Evolutionary conservation across 106 monocot genomes (phyloP).

Genomic region (Phalaenopsis aphrodite): DNA sequence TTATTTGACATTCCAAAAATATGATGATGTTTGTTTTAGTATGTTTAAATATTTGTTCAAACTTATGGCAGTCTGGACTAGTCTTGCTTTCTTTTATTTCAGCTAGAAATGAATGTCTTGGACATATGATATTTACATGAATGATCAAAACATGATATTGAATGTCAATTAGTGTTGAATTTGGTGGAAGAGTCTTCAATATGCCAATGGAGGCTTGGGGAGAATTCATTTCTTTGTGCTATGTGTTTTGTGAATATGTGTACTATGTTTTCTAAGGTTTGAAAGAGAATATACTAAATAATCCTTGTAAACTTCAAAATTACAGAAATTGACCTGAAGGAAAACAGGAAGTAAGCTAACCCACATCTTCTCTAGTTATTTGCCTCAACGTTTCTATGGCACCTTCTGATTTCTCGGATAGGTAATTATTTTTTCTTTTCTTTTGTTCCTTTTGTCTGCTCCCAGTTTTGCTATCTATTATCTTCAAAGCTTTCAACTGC

Average conservation of each 20-base stretch:
- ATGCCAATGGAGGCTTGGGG: not conserved
- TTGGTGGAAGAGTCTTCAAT: not conserved
- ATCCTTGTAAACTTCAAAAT: not conserved
- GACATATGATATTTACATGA: not conserved
- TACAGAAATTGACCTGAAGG: not conserved
- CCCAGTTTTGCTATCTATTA: not conserved
- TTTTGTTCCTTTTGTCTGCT: not conserved
- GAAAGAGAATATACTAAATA: not conserved
- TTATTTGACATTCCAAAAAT: not conserved
- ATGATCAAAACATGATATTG: not conserved
- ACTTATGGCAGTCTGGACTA: not conserved
- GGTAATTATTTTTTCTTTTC: constrained; percentile 5
- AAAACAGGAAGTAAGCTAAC: not conserved
- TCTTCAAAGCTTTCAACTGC: not conserved
- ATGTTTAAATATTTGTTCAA: not conserved
- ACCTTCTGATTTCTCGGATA: constrained; percentile 24
- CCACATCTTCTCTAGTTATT: not conserved
- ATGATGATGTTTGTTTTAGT: not conserved
- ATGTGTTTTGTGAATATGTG: not conserved
- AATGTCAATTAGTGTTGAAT: not conserved
- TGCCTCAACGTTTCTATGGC: constrained; percentile 7
- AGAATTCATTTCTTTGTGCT: not conserved
- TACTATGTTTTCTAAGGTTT: not conserved
- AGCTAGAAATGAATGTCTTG: not conserved
- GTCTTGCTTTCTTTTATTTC: not conserved